These are phyloP conservation scores for Fusarium sp. DNA, from an alignment of 2,329 filamentous ascomycete genomes.

Conservation along the genomic window DNA sequence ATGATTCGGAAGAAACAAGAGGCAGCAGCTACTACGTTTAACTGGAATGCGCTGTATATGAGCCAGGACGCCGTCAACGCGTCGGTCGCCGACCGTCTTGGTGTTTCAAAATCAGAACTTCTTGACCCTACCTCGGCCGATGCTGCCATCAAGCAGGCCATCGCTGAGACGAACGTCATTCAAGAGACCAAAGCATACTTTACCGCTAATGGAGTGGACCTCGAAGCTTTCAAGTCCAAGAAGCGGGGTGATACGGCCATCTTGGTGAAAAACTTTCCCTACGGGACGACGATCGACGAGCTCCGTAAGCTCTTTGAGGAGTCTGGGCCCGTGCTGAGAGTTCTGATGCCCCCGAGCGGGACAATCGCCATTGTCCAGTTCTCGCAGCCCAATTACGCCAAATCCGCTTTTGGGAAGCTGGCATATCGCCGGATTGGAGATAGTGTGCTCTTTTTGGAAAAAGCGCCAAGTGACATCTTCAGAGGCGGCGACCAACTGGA, in stretches of 20 bases:
- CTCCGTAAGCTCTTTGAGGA: conserved; percentile 84
- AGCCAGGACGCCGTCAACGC: conserved; percentile 94
- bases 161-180: conserved; percentile 95
- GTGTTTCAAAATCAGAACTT: conserved; percentile 89
- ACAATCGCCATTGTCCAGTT: conserved; percentile 96
- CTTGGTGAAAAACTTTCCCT: conserved; percentile 93
- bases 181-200: conserved; percentile 97
- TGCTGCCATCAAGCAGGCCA: conserved; percentile 93
- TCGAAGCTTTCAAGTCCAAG: conserved; percentile 88
- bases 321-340: conserved; percentile 80
- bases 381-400: conserved; percentile 78
- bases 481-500: conserved; percentile 42
- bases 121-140: conserved; percentile 96
- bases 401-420: conserved; percentile 82
- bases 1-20: conserved; percentile 86
- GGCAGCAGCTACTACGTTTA: conserved; percentile 81
- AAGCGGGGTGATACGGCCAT: conserved; percentile 88
- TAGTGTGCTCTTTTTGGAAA: conserved; percentile 91
- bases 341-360: conserved; percentile 91
- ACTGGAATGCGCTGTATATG: conserved; percentile 99
- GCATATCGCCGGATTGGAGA: conserved; percentile 93
- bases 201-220: conserved; percentile 83
- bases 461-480: conserved; percentile 88
- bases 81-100: conserved; percentile 85
- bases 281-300: conserved; percentile 81